Base-by-base conservation (phyloP, 2,329 filamentous ascomycete genomes). In the Monilinia fructicola region DNA sequence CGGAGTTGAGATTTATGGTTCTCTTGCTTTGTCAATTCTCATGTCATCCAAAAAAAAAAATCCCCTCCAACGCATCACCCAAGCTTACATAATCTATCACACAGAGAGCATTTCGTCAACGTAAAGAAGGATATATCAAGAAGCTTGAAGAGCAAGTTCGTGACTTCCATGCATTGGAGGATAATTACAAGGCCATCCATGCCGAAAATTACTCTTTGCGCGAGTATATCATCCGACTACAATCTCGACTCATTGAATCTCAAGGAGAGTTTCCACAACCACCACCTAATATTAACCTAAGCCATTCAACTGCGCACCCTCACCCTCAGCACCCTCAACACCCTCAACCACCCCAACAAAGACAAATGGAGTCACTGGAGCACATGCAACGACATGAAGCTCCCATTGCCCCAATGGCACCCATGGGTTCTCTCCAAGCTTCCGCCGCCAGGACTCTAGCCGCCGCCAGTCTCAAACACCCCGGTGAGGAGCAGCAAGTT, bases 81-180 rank as follows among this genome's bases (percentile, higher is more conserved):
- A 69, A 69, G 73, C 74, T 76, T 75, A 76, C 73, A 68, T 76
- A 76, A 75, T 68, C 67, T 65, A 72, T 74, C 76, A 71, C 54
- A 78, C 75, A 99, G 94, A 88, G 95, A 77, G 95, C 95, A 53
- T 99, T 99, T 80, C 91, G 95, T 53, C 93, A 98, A 80, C 90
- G 95, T 70, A 99, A 99, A 78, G 95, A 99, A 79, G 91, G 92
- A 55, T 97, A 99, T 78, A 99, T 99, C 78, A 96, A 96, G 82
- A 96, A 96, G 78, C 85, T 99, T 9, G 95, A 99, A 79, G 90
- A 95, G 76, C 92, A 98, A 77, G 92, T 97, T 62, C 89, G 92
- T 74, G 91, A 95, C 40, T 91, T 87, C 71, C 84, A 87, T 72
- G 84, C 87, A 23, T 86, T 97, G 78, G 90, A 93, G 71, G 85